A percentile compares a stretch with the other conserved stretches of the same genome.
Evolutionary conservation across 352 stramenopile species (phyloP).

Genomic region (Blastocystis sp.): DNA sequence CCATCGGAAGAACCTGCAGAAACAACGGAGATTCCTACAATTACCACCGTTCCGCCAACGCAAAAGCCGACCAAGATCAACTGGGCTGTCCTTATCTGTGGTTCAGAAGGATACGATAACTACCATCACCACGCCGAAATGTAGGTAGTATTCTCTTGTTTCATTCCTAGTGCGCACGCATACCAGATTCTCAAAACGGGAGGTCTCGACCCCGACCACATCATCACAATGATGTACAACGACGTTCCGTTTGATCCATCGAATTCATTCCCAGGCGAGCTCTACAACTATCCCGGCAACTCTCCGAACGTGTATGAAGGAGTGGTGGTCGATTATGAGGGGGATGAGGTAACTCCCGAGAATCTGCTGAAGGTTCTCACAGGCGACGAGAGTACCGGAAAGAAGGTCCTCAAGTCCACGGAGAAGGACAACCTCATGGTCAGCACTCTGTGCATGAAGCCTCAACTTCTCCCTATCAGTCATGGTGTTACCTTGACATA

Average conservation of each 20-base stretch:
- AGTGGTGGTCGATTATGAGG: constrained; percentile 59
- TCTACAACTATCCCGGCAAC: constrained; percentile 70
- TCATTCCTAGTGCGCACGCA: constrained; percentile 62
- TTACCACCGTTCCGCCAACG: no score
- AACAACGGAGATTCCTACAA: no score
- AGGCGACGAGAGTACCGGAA: constrained; percentile 65
- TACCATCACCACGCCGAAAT: constrained; percentile 75
- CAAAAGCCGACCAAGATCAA: no score
- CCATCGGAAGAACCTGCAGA: no score
- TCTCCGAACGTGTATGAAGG: constrained; percentile 70
- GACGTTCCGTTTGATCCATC: constrained; percentile 67
- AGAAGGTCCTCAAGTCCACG: constrained; percentile 73
- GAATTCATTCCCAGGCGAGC: constrained; percentile 72
- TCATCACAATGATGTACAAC: constrained; percentile 80
- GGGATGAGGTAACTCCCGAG: constrained; percentile 66
- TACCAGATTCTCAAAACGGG: constrained; percentile 76
- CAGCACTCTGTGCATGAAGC: no score
- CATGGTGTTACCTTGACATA: no score
- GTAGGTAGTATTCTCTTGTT: neutral
- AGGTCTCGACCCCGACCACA: constrained; percentile 71
- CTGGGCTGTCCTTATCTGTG: constrained; percentile 75
- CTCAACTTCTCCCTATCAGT: no score
- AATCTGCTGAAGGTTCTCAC: constrained; percentile 77
- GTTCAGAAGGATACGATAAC: constrained; percentile 75
- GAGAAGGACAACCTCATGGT: constrained; percentile 70